Conservation (phyloP, 1,284 basidiomycete genomes). For the Tylopilus sp. region DNA sequence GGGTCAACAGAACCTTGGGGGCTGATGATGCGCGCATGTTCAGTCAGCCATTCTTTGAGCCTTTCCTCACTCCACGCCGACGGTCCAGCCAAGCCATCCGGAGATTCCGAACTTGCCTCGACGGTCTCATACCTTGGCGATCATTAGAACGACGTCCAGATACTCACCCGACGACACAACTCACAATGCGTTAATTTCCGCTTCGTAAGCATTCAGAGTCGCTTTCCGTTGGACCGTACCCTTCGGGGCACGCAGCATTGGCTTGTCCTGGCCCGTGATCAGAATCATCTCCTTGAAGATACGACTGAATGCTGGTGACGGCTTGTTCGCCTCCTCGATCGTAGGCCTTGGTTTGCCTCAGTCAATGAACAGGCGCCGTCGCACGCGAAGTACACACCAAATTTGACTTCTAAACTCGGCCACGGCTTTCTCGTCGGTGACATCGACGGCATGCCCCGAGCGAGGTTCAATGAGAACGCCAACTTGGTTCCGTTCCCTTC, state of each 20-base stretch:
- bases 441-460: constrained; percentile 25
- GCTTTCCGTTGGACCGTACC: constrained; percentile 27
- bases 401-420: constrained; percentile 34
- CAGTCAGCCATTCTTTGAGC: constrained; percentile 30
- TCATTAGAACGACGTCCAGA: not conserved
- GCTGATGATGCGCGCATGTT: constrained; percentile 28
- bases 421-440: constrained; percentile 27
- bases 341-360: constrained; percentile 15
- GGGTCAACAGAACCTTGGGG: constrained; percentile 12
- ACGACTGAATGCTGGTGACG: constrained; percentile 28
- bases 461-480: constrained; percentile 41
- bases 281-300: constrained; percentile 33
- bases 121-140: constrained; percentile 27
- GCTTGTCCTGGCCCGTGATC: constrained; percentile 19
- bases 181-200: constrained; percentile 28
- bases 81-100: constrained; percentile 16
- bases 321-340: constrained; percentile 29
- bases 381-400: constrained; percentile 32
- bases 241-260: constrained; percentile 22
- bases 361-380: not conserved
- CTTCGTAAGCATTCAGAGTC: constrained; percentile 21
- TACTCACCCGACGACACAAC: not conserved
- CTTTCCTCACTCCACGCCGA: constrained; percentile 22
- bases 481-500: constrained; percentile 36
- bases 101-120: constrained; percentile 19